Conservation (phyloP, 1,284 basidiomycete genomes). For the Ceratobasidium sp. region DNA sequence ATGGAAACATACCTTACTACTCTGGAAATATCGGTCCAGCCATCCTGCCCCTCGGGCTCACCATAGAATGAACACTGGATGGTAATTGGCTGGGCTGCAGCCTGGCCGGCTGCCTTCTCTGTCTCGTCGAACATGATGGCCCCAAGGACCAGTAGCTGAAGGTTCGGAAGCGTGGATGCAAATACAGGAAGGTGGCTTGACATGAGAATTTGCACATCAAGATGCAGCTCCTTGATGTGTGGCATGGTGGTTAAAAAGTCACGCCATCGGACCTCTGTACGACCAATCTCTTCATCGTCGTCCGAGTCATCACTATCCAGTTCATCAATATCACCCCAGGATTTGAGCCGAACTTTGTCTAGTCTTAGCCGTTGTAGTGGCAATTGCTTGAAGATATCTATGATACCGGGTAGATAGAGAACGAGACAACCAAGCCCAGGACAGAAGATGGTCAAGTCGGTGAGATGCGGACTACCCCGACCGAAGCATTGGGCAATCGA, state of each 20-base stretch:
- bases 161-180: constrained; percentile 1
- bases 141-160: neutral
- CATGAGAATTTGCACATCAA: neutral
- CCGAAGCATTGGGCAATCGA: neutral
- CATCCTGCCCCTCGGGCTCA: neutral
- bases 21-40: neutral
- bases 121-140: neutral
- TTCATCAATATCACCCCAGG: neutral
- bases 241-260: neutral
- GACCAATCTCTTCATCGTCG: neutral
- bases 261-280: neutral
- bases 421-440: neutral
- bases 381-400: neutral
- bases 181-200: neutral
- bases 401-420: neutral
- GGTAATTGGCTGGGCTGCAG: neutral
- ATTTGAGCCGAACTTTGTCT: neutral
- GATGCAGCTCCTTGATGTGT: neutral
- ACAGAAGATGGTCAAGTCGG: neutral
- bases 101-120: neutral
- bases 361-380: constrained; percentile 6
- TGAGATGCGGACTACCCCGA: neutral
- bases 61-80: neutral
- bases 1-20: neutral
- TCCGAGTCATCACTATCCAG: neutral